These are phyloP conservation scores for Linum usitatissimum DNA, from an alignment of 345 rosid species.

Conservation along the genomic window DNA sequence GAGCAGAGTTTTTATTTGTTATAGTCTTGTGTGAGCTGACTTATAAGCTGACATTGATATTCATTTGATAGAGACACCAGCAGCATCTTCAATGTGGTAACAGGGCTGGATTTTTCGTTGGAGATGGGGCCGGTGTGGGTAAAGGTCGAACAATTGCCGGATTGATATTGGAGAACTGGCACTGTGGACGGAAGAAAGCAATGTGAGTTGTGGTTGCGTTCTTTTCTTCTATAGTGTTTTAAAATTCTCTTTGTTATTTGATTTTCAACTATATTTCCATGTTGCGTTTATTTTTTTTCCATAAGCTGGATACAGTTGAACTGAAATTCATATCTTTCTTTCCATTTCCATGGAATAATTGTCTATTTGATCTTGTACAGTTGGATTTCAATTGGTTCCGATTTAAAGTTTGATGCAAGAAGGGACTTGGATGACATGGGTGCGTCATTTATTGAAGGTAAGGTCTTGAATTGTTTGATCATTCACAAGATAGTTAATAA, in stretches of 20 bases:
- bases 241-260: neutral
- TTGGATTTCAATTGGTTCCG: slow-evolving; percentile 99
- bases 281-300: neutral
- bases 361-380: slow-evolving; percentile 29
- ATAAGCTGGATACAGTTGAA: neutral
- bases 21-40: slow-evolving; percentile 14
- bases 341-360: slow-evolving; percentile 8
- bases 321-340: slow-evolving; percentile 1
- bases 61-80: slow-evolving; percentile 64
- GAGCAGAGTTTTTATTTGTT: slow-evolving; percentile 16
- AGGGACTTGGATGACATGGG: slow-evolving; percentile 98
- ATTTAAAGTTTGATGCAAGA: slow-evolving; percentile 89
- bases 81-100: slow-evolving; percentile 76
- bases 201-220: slow-evolving; percentile 47
- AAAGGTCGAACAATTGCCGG: slow-evolving; percentile 99
- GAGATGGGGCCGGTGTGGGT: slow-evolving; percentile 99
- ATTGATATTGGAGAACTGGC: slow-evolving; percentile 95
- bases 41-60: slow-evolving; percentile 19
- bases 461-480: slow-evolving; percentile 9
- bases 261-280: neutral
- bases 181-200: slow-evolving; percentile 64
- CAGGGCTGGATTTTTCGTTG: slow-evolving; percentile 93
- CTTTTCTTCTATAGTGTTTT: slow-evolving; percentile 4
- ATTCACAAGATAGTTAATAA: neutral
- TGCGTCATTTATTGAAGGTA: slow-evolving; percentile 71